Base-by-base conservation (phyloP, 768 basidiomycete species). In the Panaeolus papilionaceus region DNA sequence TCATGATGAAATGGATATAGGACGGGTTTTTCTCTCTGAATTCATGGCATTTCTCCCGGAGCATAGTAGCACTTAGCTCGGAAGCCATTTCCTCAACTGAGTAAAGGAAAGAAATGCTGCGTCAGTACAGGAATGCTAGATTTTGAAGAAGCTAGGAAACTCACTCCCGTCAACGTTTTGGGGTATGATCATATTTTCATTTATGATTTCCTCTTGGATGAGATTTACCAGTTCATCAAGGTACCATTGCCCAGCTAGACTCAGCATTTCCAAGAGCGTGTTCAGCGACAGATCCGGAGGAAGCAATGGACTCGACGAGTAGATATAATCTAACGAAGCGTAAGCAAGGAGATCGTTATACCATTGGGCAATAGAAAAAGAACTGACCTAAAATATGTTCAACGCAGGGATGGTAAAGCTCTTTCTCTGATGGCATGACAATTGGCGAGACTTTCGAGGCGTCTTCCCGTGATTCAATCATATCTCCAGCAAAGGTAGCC, bases 321-420 rank as follows among this genome's bases (percentile, higher is more conserved):
- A 81, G 1, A 77, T 72, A 39, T 74, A 74, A 66, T 82, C 81
- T 82, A 58, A 62, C 39, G 18, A 28, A 26, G 40, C 23, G 49
- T 62, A 42, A 38, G 51, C 12, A 23, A 39, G 65, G 38, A 62
- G 10, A 3, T 37, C 38, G 40, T 23, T 61, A n/a, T 18, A 38
- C 16, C 1, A n/a, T 38, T 2, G 16, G 2, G 5, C 11, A 10
- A 54, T 2, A 20, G n/a, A 28, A 42, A 38, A 23, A 23, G 9
- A 37, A 66, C 76, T 64, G 65, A 80, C 81, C 77, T 14, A 82
- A 69, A 4, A 79, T 72, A 4, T 64, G 62, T 14, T 68, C 66
- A 33, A 79, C 70, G 68, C 75, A 77, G 14, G 54, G 54, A 28
- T 37, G 14, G 14, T 58, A 58, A 2, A 4, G 6, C 66, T 1